Percentiles rank a stretch among this genome's conserved stretches.
Evolutionary conservation across 2,329 filamentous ascomycete species (phyloP).

Genomic region (Trichoderma sp.): DNA sequence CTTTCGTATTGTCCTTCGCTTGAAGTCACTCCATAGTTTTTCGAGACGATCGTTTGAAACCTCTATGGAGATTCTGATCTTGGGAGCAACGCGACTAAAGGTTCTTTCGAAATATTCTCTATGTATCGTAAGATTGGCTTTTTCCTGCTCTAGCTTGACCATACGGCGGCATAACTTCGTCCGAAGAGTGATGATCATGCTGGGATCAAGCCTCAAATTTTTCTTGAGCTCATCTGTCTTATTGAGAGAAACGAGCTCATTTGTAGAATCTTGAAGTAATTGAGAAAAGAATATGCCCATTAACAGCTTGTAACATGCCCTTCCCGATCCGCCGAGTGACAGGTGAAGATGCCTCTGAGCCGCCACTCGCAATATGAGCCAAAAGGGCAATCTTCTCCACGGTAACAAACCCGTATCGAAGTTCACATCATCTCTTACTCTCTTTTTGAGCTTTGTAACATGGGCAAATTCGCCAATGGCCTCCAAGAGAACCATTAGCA

Average conservation of each 20-base stretch:
- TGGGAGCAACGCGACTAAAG: too few relatives aligned
- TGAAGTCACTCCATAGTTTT: too few relatives aligned
- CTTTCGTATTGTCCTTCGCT: too few relatives aligned
- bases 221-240: too few relatives aligned
- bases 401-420: neutral
- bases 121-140: too few relatives aligned
- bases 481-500: slow-evolving; percentile 16
- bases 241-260: neutral
- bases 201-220: neutral
- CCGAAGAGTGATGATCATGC: neutral
- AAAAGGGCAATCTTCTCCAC: slow-evolving; percentile 17
- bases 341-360: slow-evolving; percentile 12
- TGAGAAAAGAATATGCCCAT: slow-evolving; percentile 15
- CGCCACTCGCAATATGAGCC: slow-evolving; percentile 17
- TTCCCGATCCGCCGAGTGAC: slow-evolving; percentile 32
- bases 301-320: slow-evolving; percentile 14
- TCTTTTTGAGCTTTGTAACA: slow-evolving; percentile 50
- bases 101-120: too few relatives aligned
- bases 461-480: slow-evolving; percentile 17
- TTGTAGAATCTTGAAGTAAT: neutral
- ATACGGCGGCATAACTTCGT: too few relatives aligned
- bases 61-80: too few relatives aligned
- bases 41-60: too few relatives aligned
- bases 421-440: slow-evolving; percentile 51
- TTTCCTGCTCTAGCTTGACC: too few relatives aligned